Evolutionary conservation across 495 filamentous ascomycete species (phyloP).

Genomic region (Umbilicaria muhlenbergii): DNA sequence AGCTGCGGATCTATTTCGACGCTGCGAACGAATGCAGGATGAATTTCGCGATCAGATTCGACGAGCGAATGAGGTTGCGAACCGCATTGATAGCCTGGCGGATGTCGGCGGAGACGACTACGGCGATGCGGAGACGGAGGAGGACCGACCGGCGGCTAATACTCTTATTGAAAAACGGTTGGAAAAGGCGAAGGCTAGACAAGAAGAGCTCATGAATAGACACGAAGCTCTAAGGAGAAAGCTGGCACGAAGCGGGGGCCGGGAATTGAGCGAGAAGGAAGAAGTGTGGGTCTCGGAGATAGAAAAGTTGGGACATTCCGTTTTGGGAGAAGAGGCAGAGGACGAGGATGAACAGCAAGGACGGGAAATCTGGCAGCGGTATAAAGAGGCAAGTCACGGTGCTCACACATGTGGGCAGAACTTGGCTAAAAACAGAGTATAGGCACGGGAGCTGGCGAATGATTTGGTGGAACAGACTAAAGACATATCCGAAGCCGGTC

Average conservation of each 20-base stretch:
- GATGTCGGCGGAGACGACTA: slow-evolving; percentile 39
- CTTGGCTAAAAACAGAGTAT: slow-evolving; percentile 7
- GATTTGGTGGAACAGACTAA: slow-evolving; percentile 37
- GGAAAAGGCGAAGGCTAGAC: slow-evolving; percentile 38
- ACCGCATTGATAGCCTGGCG: slow-evolving; percentile 47
- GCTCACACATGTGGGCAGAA: slow-evolving; percentile 7
- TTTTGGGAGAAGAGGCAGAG: slow-evolving; percentile 15
- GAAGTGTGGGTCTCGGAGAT: slow-evolving; percentile 53
- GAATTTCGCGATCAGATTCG: slow-evolving; percentile 60
- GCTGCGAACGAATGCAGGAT: slow-evolving; percentile 53
- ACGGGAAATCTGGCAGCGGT: slow-evolving; percentile 28
- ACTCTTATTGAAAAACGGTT: slow-evolving; percentile 38
- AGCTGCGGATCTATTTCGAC: slow-evolving; percentile 67
- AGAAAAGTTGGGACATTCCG: slow-evolving; percentile 25
- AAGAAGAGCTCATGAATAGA: slow-evolving; percentile 40
- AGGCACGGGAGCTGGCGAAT: slow-evolving; percentile 31
- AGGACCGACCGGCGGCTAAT: slow-evolving; percentile 21
- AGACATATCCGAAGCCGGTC: slow-evolving; percentile 18
- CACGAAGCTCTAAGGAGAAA: slow-evolving; percentile 50
- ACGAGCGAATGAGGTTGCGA: slow-evolving; percentile 49
- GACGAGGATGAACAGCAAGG: slow-evolving; percentile 17
- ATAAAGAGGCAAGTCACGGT: slow-evolving; percentile 26
- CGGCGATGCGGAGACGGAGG: slow-evolving; percentile 21
- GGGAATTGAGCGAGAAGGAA: slow-evolving; percentile 61
- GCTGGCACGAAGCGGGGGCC: slow-evolving; percentile 37